Percentiles rank a stretch among this genome's conserved stretches.
Evolutionary conservation across 169 alveolate species (phyloP).

Genomic region (Cryptosporidium canis): DNA sequence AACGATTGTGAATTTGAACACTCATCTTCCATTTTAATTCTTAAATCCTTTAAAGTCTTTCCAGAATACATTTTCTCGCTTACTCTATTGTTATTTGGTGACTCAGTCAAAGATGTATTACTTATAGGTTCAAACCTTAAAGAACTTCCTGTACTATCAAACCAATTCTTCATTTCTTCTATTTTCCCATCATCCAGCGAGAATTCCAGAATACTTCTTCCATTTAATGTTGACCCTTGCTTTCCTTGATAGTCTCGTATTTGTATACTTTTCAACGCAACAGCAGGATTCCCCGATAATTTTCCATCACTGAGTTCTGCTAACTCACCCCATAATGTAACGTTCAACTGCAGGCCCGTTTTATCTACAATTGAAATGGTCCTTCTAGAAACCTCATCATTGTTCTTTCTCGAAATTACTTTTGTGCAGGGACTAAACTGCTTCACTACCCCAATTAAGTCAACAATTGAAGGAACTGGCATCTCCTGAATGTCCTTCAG

Average conservation of each 20-base stretch:
- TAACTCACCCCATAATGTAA: constrained; percentile 69
- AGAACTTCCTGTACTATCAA: background rate
- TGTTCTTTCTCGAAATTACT: constrained; percentile 49
- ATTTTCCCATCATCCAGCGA: background rate
- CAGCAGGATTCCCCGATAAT: constrained; percentile 58
- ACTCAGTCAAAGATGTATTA: background rate
- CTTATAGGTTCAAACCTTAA: constrained; percentile 44
- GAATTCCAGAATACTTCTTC: constrained; percentile 47
- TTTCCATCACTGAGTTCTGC: constrained; percentile 40
- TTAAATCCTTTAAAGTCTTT: constrained; percentile 27
- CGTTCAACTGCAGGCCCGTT: constrained; percentile 22
- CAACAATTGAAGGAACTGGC: constrained; percentile 25
- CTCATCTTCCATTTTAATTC: constrained; percentile 13
- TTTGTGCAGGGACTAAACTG: constrained; percentile 32
- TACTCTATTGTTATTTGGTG: background rate
- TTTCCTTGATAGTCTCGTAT: constrained; percentile 63
- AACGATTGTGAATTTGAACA: background rate
- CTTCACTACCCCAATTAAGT: constrained; percentile 40
- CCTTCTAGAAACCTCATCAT: constrained; percentile 65
- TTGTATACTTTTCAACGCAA: constrained; percentile 43
- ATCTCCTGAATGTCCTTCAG: constrained; percentile 11
- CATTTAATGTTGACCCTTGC: constrained; percentile 67
- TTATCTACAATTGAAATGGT: constrained; percentile 46
- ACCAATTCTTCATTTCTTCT: constrained; percentile 26
- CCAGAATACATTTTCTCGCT: background rate